Evolutionary conservation across 805 yeast species (phyloP).

Genomic region (Wickerhamomyces tratensis): DNA sequence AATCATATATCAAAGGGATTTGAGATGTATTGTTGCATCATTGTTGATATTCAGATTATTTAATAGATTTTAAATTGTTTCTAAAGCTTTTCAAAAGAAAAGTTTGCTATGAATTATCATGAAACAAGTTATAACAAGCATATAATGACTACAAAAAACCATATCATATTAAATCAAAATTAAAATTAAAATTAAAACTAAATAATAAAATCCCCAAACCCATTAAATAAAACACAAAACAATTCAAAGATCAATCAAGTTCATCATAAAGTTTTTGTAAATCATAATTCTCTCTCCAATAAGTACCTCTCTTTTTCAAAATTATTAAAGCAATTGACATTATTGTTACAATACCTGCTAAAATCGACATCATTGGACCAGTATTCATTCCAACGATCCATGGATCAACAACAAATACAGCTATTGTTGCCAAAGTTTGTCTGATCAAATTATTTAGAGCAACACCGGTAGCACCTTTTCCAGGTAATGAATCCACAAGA

Average conservation of each 20-base stretch:
- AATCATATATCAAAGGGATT: no score
- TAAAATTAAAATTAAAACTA: no score
- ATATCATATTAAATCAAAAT: no score
- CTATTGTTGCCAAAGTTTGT: constrained; percentile 64
- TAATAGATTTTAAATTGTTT: no score
- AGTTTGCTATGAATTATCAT: no score
- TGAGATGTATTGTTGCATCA: no score
- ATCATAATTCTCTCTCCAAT: constrained; percentile 56
- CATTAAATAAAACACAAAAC: no score
- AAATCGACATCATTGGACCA: constrained; percentile 61
- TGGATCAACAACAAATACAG: constrained; percentile 70
- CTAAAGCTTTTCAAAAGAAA: no score
- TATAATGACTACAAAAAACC: no score
- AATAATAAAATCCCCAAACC: no score
- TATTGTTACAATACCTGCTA: constrained; percentile 46
- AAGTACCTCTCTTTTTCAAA: constrained; percentile 45
- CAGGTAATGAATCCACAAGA: constrained; percentile 76
- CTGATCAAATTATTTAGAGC: constrained; percentile 73
- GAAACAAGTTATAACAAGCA: no score
- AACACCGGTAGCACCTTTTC: constrained; percentile 82
- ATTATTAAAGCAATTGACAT: constrained; percentile 32
- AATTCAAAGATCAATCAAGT: constrained; percentile 13
- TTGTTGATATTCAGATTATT: no score
- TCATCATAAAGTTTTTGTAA: constrained; percentile 44
- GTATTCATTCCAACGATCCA: constrained; percentile 54